Base-by-base conservation (phyloP, 805 yeast species). In the Helenozyma rhizophorensis region DNA sequence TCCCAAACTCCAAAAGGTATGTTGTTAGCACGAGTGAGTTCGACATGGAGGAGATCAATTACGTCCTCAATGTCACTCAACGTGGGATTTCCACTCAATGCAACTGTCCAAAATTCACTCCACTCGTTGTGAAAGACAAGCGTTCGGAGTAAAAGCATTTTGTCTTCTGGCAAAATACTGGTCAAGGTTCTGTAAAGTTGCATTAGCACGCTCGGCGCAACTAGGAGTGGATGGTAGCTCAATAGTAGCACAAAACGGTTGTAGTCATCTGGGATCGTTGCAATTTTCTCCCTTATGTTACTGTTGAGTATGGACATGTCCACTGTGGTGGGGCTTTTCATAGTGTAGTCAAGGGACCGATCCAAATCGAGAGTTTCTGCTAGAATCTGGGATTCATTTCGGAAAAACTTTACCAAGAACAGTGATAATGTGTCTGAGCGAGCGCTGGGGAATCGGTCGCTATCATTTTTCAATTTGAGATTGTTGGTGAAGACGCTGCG, bases 21-120 rank as follows among this genome's bases (percentile, higher is more conserved):
- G 30, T 54, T 48, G 23, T 51, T 42, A 24, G 41, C 40, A 4
- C 41, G 38, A 21, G 33, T 30, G 13, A 60, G 37, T 11, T 44
- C 40, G 3, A 35, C 27, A n/a, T 48, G 38, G 8, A 60, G 44
- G 15, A 51, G 35, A 11, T 59, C 68, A 19, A 62, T 43, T 23
- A 56, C 43, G 11, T 63, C 69, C 35, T 65, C 70, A 14, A 65
- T 42, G 31, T 65, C 72, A 13, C 49, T 50, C 12, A 66, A 46
- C 12, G 62, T 49, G 14, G 55, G 45, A 9, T 52, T 44, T 10
- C 53, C 53, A 18, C 47, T 49, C 2, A 59, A 25, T 22, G 53
- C 44, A 9, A 56, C 33, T 8, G 39, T 36, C 70, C 70, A 66
- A 29, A 60, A 50, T 10, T 40, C 43, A 6, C 36, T 42, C 50